A percentile compares a stretch with the other conserved stretches of the same genome.
Conservation (phyloP, 164 flowering plant genomes). For the Stephania cephalantha region DNA sequence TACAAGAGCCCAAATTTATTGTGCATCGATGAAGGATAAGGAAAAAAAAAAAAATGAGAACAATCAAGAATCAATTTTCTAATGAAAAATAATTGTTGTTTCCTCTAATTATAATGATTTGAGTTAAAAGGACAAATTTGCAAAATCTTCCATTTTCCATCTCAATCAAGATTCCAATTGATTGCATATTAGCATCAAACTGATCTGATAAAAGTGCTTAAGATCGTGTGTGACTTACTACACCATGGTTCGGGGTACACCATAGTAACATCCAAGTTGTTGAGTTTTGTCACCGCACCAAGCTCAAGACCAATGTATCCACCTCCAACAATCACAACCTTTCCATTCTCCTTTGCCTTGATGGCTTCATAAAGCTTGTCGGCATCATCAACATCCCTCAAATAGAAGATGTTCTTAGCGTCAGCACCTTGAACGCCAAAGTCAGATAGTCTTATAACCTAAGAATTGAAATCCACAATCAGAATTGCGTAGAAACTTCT, state of each 20-base stretch:
- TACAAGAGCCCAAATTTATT: not conserved
- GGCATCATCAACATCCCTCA: constrained; percentile 96
- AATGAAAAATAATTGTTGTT: no score
- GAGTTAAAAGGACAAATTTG: not conserved
- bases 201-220: not conserved
- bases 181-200: not conserved
- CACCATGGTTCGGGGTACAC: constrained; percentile 99
- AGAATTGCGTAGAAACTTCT: not conserved
- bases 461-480: constrained; percentile 9
- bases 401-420: constrained; percentile 80
- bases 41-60: no score
- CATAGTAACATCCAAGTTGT: constrained; percentile 81
- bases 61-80: no score
- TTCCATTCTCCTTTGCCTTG: constrained; percentile 75
- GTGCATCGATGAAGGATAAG: no score
- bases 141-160: not conserved
- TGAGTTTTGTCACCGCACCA: constrained; percentile 67
- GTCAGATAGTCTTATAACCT: constrained; percentile 83
- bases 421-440: constrained; percentile 93
- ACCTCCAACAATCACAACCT: constrained; percentile 92
- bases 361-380: constrained; percentile 73
- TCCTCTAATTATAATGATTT: not conserved
- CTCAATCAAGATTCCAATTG: not conserved
- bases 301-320: constrained; percentile 99
- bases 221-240: constrained; percentile 57